phyloP scores from a whole-genome alignment of 176 grass and related monocot species.

The Elaeis guineensis region DNA sequence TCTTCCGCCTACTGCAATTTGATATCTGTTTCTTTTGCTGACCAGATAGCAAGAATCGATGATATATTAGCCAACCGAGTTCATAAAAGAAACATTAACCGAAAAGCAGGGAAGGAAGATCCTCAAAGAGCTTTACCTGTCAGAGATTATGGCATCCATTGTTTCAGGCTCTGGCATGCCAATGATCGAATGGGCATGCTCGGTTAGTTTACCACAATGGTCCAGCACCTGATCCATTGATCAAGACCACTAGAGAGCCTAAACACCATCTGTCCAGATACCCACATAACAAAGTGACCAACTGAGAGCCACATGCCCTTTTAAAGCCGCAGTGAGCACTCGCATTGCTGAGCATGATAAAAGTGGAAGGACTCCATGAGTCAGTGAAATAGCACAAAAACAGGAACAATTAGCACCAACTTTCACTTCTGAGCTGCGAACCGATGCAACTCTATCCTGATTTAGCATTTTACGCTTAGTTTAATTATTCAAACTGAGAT shows the following conservation, averaged over 20 bases:
- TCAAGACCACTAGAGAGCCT: constrained; percentile 79
- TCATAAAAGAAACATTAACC: too few relatives aligned
- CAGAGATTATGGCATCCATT: too few relatives aligned
- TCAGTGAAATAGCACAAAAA: not conserved
- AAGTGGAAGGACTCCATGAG: not conserved
- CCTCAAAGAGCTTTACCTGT: constrained; percentile 24
- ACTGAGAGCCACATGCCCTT: not conserved
- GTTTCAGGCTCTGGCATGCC: too few relatives aligned
- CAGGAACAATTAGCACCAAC: constrained; percentile 24
- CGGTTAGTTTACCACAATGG: constrained; percentile 20
- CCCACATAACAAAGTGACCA: constrained; percentile 21
- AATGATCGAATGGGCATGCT: constrained; percentile 53
- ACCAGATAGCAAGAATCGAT: too few relatives aligned
- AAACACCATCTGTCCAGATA: constrained; percentile 74
- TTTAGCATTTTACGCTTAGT: constrained; percentile 26
- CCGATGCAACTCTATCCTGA: constrained; percentile 41
- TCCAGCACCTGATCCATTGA: constrained; percentile 76
- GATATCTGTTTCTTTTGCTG: too few relatives aligned
- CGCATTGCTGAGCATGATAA: not conserved
- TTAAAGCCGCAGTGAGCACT: not conserved
- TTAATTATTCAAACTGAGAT: constrained; percentile 17
- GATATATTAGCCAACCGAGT: too few relatives aligned
- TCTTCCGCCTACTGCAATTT: too few relatives aligned
- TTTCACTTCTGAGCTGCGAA: constrained; percentile 83
- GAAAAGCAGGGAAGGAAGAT: too few relatives aligned